Evolutionary conservation across 2,329 filamentous ascomycete genomes (phyloP).

Genomic region (Fusarium sp.): DNA sequence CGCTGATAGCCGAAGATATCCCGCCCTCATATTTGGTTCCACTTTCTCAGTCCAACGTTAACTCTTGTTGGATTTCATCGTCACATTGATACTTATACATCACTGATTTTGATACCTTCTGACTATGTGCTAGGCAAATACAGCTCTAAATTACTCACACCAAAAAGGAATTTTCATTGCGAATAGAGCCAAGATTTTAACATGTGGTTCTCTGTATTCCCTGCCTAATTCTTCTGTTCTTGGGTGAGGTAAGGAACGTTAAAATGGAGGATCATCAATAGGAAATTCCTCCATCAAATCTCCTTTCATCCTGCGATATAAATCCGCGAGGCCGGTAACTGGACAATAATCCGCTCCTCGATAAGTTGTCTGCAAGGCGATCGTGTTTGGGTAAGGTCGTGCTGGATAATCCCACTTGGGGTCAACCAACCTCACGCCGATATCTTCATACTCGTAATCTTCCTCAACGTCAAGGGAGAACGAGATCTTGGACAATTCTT

Average conservation of each 20-base stretch:
- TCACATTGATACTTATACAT: neutral
- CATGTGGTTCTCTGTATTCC: neutral
- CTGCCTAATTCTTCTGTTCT: neutral
- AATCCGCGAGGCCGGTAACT: conserved; percentile 2
- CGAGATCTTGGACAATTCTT: conserved; percentile 1
- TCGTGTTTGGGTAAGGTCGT: conserved; percentile 4
- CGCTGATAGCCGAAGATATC: conserved; percentile 29
- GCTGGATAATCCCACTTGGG: conserved; percentile 30
- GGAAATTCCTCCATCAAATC: conserved; percentile 29
- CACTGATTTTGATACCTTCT: neutral
- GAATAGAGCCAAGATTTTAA: neutral
- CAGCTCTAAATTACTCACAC: neutral
- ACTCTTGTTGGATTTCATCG: neutral
- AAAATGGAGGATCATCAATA: neutral
- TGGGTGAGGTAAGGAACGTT: neutral
- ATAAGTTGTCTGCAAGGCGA: conserved; percentile 5
- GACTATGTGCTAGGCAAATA: neutral
- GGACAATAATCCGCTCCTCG: conserved; percentile 11
- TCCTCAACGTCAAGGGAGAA: conserved; percentile 8
- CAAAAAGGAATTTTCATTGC: neutral
- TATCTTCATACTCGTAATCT: neutral
- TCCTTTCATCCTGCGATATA: conserved; percentile 23
- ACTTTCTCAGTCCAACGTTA: neutral
- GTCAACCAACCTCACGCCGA: conserved; percentile 18
- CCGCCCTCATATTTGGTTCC: neutral